Conservation (phyloP, 202 grass and related monocot genomes). For the Zizania palustris region DNA sequence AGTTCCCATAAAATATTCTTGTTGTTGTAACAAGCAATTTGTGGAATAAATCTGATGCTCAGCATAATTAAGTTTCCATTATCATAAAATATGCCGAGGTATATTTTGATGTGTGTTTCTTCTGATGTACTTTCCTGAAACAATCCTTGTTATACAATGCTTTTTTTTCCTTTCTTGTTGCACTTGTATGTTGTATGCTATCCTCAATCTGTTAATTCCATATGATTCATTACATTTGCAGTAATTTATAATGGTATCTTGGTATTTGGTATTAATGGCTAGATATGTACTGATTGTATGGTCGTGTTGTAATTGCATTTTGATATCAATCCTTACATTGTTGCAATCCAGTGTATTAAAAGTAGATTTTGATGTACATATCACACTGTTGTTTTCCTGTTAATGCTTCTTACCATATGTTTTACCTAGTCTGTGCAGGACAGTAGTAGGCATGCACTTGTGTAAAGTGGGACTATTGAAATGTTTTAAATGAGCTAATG, state of each 20-base stretch:
- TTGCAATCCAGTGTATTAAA: slow-evolving; percentile 5
- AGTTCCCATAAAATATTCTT: neutral
- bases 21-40: neutral
- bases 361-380: slow-evolving; percentile 4
- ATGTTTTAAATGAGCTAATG: neutral
- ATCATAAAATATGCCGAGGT: neutral
- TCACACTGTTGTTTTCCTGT: neutral
- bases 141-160: neutral
- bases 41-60: neutral
- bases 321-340: neutral
- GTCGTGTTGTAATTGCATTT: slow-evolving; percentile 6
- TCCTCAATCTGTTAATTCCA: neutral
- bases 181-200: neutral
- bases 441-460: neutral
- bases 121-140: neutral
- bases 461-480: slow-evolving; percentile 11
- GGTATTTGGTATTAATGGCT: neutral
- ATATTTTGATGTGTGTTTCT: slow-evolving; percentile 10
- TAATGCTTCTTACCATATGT: slow-evolving; percentile 9
- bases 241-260: neutral
- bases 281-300: neutral
- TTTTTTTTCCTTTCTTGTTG: neutral
- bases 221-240: neutral
- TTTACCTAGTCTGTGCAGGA: slow-evolving; percentile 4
- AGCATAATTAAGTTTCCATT: slow-evolving; percentile 12